Evolutionary conservation across 2,329 filamentous ascomycete genomes (phyloP), one percentile per base, ranked within the genome.

Genomic region (Botrytis fabae): DNA sequence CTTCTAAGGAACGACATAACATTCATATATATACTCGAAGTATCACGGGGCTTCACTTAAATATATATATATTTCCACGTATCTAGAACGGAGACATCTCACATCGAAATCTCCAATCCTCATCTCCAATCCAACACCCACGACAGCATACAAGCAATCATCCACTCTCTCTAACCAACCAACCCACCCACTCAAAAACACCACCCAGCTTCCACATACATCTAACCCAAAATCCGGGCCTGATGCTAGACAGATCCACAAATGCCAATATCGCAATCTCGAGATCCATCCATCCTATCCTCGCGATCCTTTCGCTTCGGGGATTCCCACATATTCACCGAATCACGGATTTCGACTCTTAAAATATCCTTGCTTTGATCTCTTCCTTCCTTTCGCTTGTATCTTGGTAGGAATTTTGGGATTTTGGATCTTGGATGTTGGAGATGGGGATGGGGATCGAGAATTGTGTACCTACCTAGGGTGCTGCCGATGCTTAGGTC

Each of bases 221-320:
- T 57, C 51, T 18, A 28, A 28, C 51, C 51, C 51, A 18, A 6
- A 28, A 28, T 18, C 51, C n/a, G 51, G 51, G 51, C 28, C 14
- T 18, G 51, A 57, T 18, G 14, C 51, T 28, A 14, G 51, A 57
- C 16, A 14, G 51, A 57, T 57, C 51, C n/a, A 57, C 51, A 57
- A n/a, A 57, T 57, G 5, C 6, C 51, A 28, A 57, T 28, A 57
- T 57, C 51, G 51, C n/a, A 57, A 28, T 57, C n/a, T 57, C 16
- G n/a, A 57, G 35, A 35, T 35, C 35, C 7, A 57, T 57, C n/a
- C 51, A 57, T 28, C n/a, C 51, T 28, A 57, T 57, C 51, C 51
- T 57, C n/a, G n/a, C 51, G n/a, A 57, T 57, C 51, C 51, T 57
- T 57, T 57, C 51, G 51, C 51, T 57, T 57, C n/a, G n/a, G 14